Evolutionary conservation across 768 basidiomycete genomes (phyloP).

Genomic region (Rhizopogon vesiculosus): DNA sequence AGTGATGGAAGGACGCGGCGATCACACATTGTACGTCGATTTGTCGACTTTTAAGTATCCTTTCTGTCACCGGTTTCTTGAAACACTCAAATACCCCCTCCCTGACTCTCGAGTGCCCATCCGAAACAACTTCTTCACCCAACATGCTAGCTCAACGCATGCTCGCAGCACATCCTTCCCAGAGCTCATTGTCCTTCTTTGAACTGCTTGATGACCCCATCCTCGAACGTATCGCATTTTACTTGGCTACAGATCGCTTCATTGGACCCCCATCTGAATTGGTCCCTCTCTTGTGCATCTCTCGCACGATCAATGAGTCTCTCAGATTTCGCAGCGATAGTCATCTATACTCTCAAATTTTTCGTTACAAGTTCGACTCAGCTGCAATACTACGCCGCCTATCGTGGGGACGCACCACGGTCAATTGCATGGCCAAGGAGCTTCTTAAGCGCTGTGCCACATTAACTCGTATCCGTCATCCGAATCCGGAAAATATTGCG

Average conservation of each 20-base stretch:
- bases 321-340: slow-evolving; percentile 32
- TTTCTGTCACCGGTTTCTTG: slow-evolving; percentile 23
- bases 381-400: slow-evolving; percentile 36
- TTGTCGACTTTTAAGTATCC: slow-evolving; percentile 30
- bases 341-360: slow-evolving; percentile 39
- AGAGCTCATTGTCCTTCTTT: slow-evolving; percentile 8
- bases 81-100: slow-evolving; percentile 16
- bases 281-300: slow-evolving; percentile 34
- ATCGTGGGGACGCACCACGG: slow-evolving; percentile 30
- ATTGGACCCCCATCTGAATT: slow-evolving; percentile 42
- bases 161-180: slow-evolving; percentile 1
- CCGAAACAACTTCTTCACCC: background rate
- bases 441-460: slow-evolving; percentile 37
- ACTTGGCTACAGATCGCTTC: slow-evolving; percentile 31
- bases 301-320: slow-evolving; percentile 28
- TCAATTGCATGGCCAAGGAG: slow-evolving; percentile 36
- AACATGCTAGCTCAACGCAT: background rate
- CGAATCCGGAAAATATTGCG: slow-evolving; percentile 8
- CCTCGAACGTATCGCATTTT: slow-evolving; percentile 39
- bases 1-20: slow-evolving; percentile 29
- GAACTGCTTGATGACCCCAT: slow-evolving; percentile 18
- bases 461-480: slow-evolving; percentile 36
- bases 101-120: slow-evolving; percentile 4
- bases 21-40: slow-evolving; percentile 31
- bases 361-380: slow-evolving; percentile 40